These are phyloP conservation scores for Oryza nivara DNA, from an alignment of 176 grass and related monocot species.

Conservation along the genomic window DNA sequence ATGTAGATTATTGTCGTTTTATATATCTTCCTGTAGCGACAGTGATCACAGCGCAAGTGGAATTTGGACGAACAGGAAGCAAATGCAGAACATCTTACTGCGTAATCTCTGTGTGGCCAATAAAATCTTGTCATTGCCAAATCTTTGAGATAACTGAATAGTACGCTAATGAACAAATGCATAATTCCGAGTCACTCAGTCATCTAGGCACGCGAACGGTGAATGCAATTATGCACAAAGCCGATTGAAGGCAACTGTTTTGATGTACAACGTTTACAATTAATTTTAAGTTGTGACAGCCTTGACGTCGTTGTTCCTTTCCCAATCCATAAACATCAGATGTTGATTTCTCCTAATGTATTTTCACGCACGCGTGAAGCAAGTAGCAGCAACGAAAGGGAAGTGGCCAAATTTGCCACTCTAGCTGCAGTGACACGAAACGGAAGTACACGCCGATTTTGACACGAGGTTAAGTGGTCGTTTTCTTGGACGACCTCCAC, in stretches of 20 bases:
- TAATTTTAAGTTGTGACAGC: not conserved
- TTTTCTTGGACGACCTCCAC: slow-evolving; percentile 6
- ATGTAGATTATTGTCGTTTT: not conserved
- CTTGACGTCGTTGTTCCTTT: not conserved
- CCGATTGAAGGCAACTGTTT: too few species aligned
- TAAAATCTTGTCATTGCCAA: slow-evolving; percentile 11
- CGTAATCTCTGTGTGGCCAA: not conserved
- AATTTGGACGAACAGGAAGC: not conserved
- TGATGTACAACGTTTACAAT: not conserved
- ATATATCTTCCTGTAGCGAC: not conserved
- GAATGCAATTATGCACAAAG: too few species aligned
- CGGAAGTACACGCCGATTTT: too few species aligned
- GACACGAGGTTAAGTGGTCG: not conserved
- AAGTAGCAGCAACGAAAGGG: slow-evolving; percentile 3
- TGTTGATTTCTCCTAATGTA: not conserved
- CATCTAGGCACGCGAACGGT: too few species aligned
- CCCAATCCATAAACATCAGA: not conserved
- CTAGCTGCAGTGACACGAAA: too few species aligned
- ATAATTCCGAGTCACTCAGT: not conserved
- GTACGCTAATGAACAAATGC: not conserved
- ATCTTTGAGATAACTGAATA: not conserved
- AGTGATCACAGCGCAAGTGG: slow-evolving; percentile 2
- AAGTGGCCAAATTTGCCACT: not conserved
- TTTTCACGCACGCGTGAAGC: too few species aligned
- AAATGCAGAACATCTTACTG: not conserved